These are phyloP conservation scores for Aspergillus neoniger DNA, from an alignment of 2,329 filamentous ascomycete species.

Conservation along the genomic window DNA sequence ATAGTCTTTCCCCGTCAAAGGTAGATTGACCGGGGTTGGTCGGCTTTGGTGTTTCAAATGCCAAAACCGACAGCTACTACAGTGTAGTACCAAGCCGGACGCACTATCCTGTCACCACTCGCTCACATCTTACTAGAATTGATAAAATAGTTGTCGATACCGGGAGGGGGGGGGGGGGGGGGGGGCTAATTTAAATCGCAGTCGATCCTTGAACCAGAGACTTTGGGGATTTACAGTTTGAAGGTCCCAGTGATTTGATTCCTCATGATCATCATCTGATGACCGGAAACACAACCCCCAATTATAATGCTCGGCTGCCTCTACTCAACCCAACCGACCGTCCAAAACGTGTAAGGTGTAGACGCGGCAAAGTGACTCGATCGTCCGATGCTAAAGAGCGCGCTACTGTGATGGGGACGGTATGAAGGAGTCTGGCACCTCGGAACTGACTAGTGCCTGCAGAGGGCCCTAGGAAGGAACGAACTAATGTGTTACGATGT, in stretches of 20 bases:
- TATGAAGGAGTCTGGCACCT: constrained; percentile 3
- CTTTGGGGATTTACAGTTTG: not conserved
- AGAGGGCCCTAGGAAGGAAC: not conserved
- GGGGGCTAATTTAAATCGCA: not conserved
- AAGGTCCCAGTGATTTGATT: not conserved
- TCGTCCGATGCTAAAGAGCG: constrained; percentile 3
- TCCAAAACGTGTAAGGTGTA: not conserved
- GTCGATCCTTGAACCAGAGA: not conserved
- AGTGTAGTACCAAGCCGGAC: not conserved
- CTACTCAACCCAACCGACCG: not conserved
- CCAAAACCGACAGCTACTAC: not conserved
- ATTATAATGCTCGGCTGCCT: not conserved
- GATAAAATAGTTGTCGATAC: no score
- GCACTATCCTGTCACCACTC: not conserved
- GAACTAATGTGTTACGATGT: not conserved
- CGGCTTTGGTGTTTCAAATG: not conserved
- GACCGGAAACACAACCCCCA: not conserved
- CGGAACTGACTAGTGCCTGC: not conserved
- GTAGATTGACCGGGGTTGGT: not conserved
- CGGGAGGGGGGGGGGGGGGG: no score
- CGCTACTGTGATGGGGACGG: constrained; percentile 1
- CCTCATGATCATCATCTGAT: not conserved
- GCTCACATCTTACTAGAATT: not conserved
- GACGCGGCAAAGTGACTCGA: constrained; percentile 8
- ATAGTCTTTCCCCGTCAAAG: not conserved